phyloP scores from a whole-genome alignment of 306 rosid species.

The Cicer bijugum region DNA sequence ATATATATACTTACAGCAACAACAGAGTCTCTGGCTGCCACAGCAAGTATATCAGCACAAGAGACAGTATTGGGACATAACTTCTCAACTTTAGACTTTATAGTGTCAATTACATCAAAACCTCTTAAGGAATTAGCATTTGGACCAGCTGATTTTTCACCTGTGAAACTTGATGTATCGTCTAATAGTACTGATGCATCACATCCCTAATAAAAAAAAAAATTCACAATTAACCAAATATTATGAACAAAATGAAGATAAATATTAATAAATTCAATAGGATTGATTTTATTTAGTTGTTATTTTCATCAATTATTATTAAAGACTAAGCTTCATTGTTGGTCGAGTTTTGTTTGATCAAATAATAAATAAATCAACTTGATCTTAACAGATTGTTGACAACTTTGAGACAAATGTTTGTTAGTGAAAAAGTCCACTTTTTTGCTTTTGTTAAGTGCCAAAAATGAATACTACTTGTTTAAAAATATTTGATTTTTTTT shows the following conservation, averaged over 20 bases:
- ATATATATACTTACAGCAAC: conserved; percentile 51
- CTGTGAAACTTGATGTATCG: conserved; percentile 64
- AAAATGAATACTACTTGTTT: background rate
- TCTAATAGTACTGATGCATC: conserved; percentile 72
- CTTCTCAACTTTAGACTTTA: conserved; percentile 58
- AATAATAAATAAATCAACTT: conserved; percentile 9
- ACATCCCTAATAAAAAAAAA: conserved; percentile 59
- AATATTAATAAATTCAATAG: background rate
- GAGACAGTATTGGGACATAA: conserved; percentile 60
- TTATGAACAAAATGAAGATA: background rate
- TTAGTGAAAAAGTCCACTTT: conserved; percentile 11
- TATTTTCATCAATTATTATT: background rate
- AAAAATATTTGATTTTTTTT: background rate
- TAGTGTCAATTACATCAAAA: conserved; percentile 59
- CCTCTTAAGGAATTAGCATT: conserved; percentile 63
- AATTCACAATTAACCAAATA: background rate
- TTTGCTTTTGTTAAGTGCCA: background rate
- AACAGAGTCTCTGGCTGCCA: conserved; percentile 73
- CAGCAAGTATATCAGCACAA: conserved; percentile 67
- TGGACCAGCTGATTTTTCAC: conserved; percentile 65
- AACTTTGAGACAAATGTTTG: background rate
- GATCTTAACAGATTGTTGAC: background rate
- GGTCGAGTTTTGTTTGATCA: background rate
- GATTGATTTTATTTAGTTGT: background rate
- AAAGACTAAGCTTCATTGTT: background rate